A percentile compares a stretch with the other conserved stretches of the same genome.
These are phyloP conservation scores for Epichloe elymi DNA, from an alignment of 2,329 filamentous ascomycete genomes.

Conservation along the genomic window DNA sequence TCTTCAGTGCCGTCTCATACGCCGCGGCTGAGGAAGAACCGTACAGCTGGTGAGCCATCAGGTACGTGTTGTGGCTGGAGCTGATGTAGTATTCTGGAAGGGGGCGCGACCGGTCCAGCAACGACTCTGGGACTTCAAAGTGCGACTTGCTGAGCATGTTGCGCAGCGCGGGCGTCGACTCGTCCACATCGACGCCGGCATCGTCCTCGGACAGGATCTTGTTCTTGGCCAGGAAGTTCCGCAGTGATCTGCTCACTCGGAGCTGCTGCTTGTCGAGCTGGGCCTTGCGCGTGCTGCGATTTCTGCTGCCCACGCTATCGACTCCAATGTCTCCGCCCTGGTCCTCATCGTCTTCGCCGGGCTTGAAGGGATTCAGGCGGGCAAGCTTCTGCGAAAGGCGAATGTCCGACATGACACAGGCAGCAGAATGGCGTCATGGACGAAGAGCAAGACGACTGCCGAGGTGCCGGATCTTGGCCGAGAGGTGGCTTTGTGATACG, in stretches of 20 bases:
- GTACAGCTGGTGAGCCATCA: constrained; percentile 56
- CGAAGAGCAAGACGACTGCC: no score
- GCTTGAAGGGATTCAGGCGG: constrained; percentile 19
- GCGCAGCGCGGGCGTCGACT: constrained; percentile 31
- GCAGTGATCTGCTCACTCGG: constrained; percentile 45
- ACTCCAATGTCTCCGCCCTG: constrained; percentile 19
- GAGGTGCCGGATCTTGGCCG: no score
- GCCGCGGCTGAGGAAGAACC: constrained; percentile 48
- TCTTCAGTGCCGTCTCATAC: constrained; percentile 48
- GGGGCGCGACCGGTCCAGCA: constrained; percentile 45
- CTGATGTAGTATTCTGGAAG: constrained; percentile 60
- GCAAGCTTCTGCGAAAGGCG: constrained; percentile 16
- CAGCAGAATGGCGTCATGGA: neutral
- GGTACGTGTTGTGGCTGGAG: constrained; percentile 62
- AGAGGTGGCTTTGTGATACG: no score
- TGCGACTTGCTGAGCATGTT: constrained; percentile 43
- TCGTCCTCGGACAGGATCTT: constrained; percentile 35
- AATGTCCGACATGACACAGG: constrained; percentile 11
- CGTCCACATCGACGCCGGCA: constrained; percentile 27
- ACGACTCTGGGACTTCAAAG: constrained; percentile 38
- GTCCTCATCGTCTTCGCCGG: constrained; percentile 20
- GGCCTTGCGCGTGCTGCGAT: constrained; percentile 36
- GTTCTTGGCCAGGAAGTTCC: constrained; percentile 40
- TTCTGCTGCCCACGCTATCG: constrained; percentile 43
- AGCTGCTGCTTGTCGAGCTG: constrained; percentile 39